These are phyloP conservation scores for Exidia glandulosa DNA, from an alignment of 768 basidiomycete species.

Conservation along the genomic window DNA sequence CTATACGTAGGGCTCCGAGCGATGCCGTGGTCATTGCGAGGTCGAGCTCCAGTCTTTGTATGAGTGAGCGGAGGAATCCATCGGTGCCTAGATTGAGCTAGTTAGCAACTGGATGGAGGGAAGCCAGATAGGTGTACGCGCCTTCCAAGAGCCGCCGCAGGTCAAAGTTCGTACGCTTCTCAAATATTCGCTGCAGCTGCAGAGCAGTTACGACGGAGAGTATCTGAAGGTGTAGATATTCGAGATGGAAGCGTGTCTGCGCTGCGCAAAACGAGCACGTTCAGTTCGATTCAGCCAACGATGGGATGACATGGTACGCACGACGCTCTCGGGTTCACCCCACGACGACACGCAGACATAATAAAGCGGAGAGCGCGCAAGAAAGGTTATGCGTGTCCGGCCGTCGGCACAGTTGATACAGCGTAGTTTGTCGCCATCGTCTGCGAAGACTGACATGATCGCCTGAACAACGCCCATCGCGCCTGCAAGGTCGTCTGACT, in stretches of 20 bases:
- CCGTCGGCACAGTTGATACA: conserved; percentile 64
- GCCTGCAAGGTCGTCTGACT: conserved; percentile 58
- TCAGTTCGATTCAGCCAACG: not conserved
- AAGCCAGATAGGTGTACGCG: conserved; percentile 11
- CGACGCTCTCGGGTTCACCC: conserved; percentile 94
- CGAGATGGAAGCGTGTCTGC: conserved; percentile 87
- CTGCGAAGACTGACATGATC: conserved; percentile 88
- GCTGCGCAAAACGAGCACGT: not conserved
- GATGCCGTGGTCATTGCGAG: conserved; percentile 75
- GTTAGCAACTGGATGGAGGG: not conserved
- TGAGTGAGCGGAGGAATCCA: conserved; percentile 61
- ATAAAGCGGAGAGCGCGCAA: conserved; percentile 80
- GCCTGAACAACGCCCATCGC: conserved; percentile 91
- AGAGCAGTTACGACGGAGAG: conserved; percentile 78
- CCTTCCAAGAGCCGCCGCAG: conserved; percentile 64
- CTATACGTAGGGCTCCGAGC: conserved; percentile 69
- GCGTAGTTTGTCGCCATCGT: conserved; percentile 77
- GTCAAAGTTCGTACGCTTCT: conserved; percentile 86
- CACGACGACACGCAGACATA: conserved; percentile 85
- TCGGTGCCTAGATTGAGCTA: conserved; percentile 54
- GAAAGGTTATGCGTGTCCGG: conserved; percentile 70
- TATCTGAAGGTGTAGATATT: conserved; percentile 91
- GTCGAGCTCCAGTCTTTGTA: conserved; percentile 62
- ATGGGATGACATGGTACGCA: conserved; percentile 40
- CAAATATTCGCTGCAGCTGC: conserved; percentile 79